phyloP scores from a whole-genome alignment of 768 basidiomycete species.

The Boletus rufocinnamomeus region DNA sequence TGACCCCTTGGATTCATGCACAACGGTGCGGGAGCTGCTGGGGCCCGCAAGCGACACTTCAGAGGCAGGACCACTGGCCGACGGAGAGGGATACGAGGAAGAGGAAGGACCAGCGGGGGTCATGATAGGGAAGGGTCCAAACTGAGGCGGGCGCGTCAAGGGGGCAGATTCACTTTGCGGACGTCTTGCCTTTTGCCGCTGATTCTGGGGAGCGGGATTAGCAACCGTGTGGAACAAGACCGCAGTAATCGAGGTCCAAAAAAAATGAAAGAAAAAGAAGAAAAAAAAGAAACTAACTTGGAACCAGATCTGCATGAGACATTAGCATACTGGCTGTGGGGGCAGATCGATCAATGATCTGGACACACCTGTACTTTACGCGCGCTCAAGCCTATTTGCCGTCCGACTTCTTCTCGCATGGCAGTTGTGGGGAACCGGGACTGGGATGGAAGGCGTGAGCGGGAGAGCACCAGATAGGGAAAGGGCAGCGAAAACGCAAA shows the following conservation, averaged over 20 bases:
- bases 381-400: constrained; percentile 84
- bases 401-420: constrained; percentile 85
- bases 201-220: constrained; percentile 55
- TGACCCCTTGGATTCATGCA: constrained; percentile 26
- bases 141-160: constrained; percentile 57
- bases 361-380: constrained; percentile 83
- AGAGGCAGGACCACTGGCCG: not conserved
- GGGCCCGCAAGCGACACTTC: constrained; percentile 19
- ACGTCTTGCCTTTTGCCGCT: constrained; percentile 83
- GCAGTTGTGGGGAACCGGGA: constrained; percentile 89
- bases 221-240: not conserved
- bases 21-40: constrained; percentile 12
- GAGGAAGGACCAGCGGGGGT: constrained; percentile 37
- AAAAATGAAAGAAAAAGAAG: no score
- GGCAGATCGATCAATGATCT: constrained; percentile 5
- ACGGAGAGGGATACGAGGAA: constrained; percentile 17
- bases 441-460: constrained; percentile 39
- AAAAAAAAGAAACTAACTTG: constrained; percentile 49
- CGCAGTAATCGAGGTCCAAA: not conserved
- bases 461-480: not conserved
- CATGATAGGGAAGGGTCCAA: constrained; percentile 58
- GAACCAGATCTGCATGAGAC: constrained; percentile 74
- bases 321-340: constrained; percentile 11
- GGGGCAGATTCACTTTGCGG: constrained; percentile 64
- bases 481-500: not conserved